Base-by-base conservation (phyloP, 2,329 filamentous ascomycete genomes). In the Leptographium radiaticola region DNA sequence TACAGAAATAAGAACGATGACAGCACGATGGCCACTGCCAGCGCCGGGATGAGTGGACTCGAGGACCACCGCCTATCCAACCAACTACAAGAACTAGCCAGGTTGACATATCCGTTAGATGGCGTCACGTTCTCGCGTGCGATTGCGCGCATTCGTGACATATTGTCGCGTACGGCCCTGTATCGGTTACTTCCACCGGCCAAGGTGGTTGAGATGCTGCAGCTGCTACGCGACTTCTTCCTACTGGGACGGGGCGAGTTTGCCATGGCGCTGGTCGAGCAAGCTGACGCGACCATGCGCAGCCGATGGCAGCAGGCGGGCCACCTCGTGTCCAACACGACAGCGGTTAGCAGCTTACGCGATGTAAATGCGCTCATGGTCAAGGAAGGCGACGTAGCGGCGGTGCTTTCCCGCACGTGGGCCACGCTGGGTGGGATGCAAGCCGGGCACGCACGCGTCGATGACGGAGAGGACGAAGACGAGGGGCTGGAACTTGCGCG, bases 201-300 rank as follows among this genome's bases (percentile, higher is more conserved):
- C 12, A 86, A 81, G 61, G 89, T 95, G 5, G 71, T 88, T 7
- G 84, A 93, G 59, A 81, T 87, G 50, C 72, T 97, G 15, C 80
- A 81, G 33, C 74, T 96, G 10, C 74, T 96, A 1, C 79, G 90
- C 49, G 84, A 93, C 54, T 96, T 95, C 68, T 88, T 96, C 60
- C 76, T 98, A 2, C 75, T 98, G 0, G 85, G 86, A 1, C 80
- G 88, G 38, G 91, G 91, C 52, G 93, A 97, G 66, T 98, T 98
- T 66, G 89, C 90, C 20, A 83, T 93, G 68, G 84, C 86, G 0
- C 70, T 98, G 31, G 88, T 94, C 1, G 80, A 84, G 39, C 87
- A 96, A 69, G 89, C 91, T 1, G 89, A 96, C 60, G 80, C 85
- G 53, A 85, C 83, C 60, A 77, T 93, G 30, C 77, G 81, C n/a